These are phyloP conservation scores for Penicillium longicatenatum DNA, from an alignment of 495 filamentous ascomycete species.

Conservation along the genomic window DNA sequence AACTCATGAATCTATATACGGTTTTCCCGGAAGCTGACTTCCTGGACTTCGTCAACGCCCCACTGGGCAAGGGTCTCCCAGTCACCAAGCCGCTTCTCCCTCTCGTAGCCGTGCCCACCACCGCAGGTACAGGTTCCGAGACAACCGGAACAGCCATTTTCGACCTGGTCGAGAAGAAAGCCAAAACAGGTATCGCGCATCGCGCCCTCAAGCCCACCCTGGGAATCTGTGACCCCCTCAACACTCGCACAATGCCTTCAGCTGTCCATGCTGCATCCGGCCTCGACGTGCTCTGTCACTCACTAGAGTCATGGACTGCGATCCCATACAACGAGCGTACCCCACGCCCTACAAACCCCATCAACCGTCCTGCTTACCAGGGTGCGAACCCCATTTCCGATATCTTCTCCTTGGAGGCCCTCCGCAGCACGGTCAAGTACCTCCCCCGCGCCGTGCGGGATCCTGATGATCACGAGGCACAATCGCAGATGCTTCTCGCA, in stretches of 20 bases:
- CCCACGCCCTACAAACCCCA: slow-evolving; percentile 85
- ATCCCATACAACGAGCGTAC: slow-evolving; percentile 87
- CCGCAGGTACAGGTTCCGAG: slow-evolving; percentile 91
- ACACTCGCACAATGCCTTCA: slow-evolving; percentile 91
- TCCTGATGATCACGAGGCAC: slow-evolving; percentile 87
- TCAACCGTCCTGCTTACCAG: slow-evolving; percentile 91
- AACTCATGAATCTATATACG: slow-evolving; percentile 96
- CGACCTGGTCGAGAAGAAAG: slow-evolving; percentile 81
- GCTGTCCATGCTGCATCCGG: slow-evolving; percentile 88
- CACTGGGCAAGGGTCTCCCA: slow-evolving; percentile 83
- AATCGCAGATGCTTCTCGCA: slow-evolving; percentile 91
- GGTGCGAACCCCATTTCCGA: slow-evolving; percentile 97
- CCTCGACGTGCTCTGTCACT: slow-evolving; percentile 91
- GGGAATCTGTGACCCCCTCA: slow-evolving; percentile 93
- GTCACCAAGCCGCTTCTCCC: slow-evolving; percentile 78
- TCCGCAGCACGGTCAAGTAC: slow-evolving; percentile 82
- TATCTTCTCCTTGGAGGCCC: slow-evolving; percentile 85
- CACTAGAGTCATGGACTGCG: slow-evolving; percentile 92
- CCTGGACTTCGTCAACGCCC: slow-evolving; percentile 96
- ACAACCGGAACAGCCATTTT: slow-evolving; percentile 98
- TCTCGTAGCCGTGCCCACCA: slow-evolving; percentile 91
- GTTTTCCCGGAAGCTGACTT: slow-evolving; percentile 87
- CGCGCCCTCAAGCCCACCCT: slow-evolving; percentile 93
- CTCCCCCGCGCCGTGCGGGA: slow-evolving; percentile 83
- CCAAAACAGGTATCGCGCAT: slow-evolving; percentile 95